Evolutionary conservation across 192 early-diverging fungal genomes (phyloP).

Genomic region (Phycomyces blakesleeanus): DNA sequence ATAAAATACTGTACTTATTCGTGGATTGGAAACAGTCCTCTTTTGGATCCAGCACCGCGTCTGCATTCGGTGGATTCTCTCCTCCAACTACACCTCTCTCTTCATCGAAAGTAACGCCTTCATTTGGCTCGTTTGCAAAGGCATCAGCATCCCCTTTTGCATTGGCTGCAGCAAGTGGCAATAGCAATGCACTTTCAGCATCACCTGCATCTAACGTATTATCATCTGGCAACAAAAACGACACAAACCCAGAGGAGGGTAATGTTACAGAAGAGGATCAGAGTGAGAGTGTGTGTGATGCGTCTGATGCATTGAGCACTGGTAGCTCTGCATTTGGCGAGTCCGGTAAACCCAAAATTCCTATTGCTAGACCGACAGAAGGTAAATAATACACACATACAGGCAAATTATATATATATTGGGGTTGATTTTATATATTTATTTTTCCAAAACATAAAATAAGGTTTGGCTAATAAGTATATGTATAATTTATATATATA

Average conservation of each 20-base stretch:
- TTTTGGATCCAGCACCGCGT: slow-evolving; percentile 21
- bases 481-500: no score
- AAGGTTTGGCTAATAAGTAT: neutral
- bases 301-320: neutral
- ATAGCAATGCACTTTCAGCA: slow-evolving; percentile 14
- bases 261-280: slow-evolving; percentile 22
- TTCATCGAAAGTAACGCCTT: slow-evolving; percentile 5
- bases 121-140: slow-evolving; percentile 33
- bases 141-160: slow-evolving; percentile 35
- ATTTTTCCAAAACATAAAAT: no score
- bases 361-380: slow-evolving; percentile 28
- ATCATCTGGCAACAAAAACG: neutral
- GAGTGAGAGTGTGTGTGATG: neutral
- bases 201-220: slow-evolving; percentile 8
- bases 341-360: slow-evolving; percentile 26
- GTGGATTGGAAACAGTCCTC: slow-evolving; percentile 6
- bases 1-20: neutral
- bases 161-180: slow-evolving; percentile 16
- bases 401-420: no score
- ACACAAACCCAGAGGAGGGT: slow-evolving; percentile 4
- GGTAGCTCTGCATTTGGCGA: slow-evolving; percentile 23
- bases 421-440: no score
- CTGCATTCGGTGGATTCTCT: slow-evolving; percentile 21
- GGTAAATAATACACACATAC: slow-evolving; percentile 27
- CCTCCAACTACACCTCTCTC: slow-evolving; percentile 1